Conservation (phyloP, 169 alveolate species). For the Plasmodium relictum region DNA sequence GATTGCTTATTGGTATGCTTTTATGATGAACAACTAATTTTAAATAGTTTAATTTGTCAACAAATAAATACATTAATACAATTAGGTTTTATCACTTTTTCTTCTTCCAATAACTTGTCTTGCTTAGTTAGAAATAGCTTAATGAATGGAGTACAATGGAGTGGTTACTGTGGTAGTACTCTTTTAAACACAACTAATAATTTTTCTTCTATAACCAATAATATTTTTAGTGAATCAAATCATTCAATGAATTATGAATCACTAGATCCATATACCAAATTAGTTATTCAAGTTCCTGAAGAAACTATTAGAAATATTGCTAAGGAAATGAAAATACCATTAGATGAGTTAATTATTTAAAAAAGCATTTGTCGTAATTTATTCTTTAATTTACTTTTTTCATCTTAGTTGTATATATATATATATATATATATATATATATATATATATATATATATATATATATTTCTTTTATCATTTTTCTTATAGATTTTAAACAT, state of each 20-base stretch:
- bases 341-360: slow-evolving; percentile 67
- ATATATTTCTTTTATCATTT: not conserved
- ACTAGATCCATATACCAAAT: slow-evolving; percentile 68
- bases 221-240: slow-evolving; percentile 35
- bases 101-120: slow-evolving; percentile 51
- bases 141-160: slow-evolving; percentile 79
- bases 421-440: too few species aligned
- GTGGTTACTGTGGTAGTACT: slow-evolving; percentile 77
- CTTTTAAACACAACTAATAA: slow-evolving; percentile 59
- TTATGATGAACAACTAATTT: slow-evolving; percentile 57
- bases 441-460: too few species aligned
- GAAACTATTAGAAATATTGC: slow-evolving; percentile 58
- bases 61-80: slow-evolving; percentile 72
- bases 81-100: slow-evolving; percentile 59
- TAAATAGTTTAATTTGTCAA: slow-evolving; percentile 74
- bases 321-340: slow-evolving; percentile 63
- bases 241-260: slow-evolving; percentile 29
- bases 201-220: slow-evolving; percentile 40
- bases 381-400: not conserved
- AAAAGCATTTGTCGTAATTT: not conserved
- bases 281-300: slow-evolving; percentile 75
- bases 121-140: slow-evolving; percentile 70
- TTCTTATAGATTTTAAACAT: not conserved
- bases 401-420: not conserved
- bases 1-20: slow-evolving; percentile 76